Evolutionary conservation across 306 rosid genomes (phyloP), one percentile per base, ranked within the genome.

Genomic region (Quercus variabilis): DNA sequence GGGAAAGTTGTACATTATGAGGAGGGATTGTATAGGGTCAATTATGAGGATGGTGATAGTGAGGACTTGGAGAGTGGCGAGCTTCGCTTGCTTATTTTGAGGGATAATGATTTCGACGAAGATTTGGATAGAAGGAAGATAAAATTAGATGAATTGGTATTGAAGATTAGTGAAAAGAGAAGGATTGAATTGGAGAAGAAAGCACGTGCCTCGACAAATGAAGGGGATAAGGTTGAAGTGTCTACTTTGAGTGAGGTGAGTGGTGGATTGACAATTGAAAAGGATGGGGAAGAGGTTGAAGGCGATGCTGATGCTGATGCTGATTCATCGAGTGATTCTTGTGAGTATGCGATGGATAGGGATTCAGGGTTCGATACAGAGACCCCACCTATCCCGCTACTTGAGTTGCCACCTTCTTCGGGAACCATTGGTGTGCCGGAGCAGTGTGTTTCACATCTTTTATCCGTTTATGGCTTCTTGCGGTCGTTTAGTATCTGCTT

Each of bases 51-150:
- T 17, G 97, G 99, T 0, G 97, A 96, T 81, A 86, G 1, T 13
- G 99, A 96, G 86, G 99, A 96, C 80, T 83, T 96, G 46, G 97
- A 91, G 71, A 93, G 99, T 55, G 62, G 82, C 0, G 98, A 96
- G 88, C 86, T 96, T 67, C 94, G 93, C 2, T 72, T 86, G 9
- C 82, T 88, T 10, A 83, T 96, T 6, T 19, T 93, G 0, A 78
- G 65, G 1, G 96, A 88, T 9, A 69, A n/a, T 60, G 87, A 73
- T 68, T 78, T 89, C 1, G 82, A 88, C 33, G 77, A 18, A 59
- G 86, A 69, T 23, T 76, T 93, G 77, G 78, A 13, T 7, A 65
- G 2, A 43, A 87, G 96, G 74, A 93, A 60, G 88, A 83, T 18
- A 7, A 73, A 69, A 68, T 82, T 96, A 54, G 94, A 90, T 43